Base-by-base conservation (phyloP, 1,139 yeast genomes). In the Yamadazyma mexicana region DNA sequence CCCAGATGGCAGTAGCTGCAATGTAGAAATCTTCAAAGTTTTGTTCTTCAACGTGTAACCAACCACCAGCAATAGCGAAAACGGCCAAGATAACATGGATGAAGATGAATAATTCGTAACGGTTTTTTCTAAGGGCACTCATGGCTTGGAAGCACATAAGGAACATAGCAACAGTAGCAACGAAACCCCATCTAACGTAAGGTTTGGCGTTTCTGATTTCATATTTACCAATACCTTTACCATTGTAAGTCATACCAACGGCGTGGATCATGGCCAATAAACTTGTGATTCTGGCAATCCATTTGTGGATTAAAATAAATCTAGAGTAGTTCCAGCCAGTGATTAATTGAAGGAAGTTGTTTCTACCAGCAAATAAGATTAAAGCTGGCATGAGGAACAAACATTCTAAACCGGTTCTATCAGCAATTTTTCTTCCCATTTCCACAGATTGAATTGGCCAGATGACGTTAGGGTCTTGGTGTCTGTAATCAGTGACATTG, bases 321-420 rank as follows among this genome's bases (percentile, higher is more conserved):
- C 86, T 72, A 2, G 81, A 65, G 49, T 74, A 75, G 17, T 77
- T 68, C 83, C 88, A 81, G 32, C 88, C 86, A 3, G 88, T 80
- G 31, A 80, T 36, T 69, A 75, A 72, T 47, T 79, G 77, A 51
- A 85, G 59, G 38, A 84, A 61, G 55, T 84, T 85, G 57, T 85
- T 85, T 63, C 87, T 68, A 14, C 86, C 85, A 9, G 82, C 79
- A 55, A 82, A 79, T 33, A 81, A 58, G 16, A 79, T 62, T 33
- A 77, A 53, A 6, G 75, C 42, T 5, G 88, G 87, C 40, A 77
- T 58, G 42, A 75, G 64, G 40, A 70, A 69, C 36, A 72, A 54
- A 4, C 75, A 65, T 42, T 79, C 52, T 15, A 75, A 57, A 18
- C 84, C 87, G 2, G 83, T 58, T 58, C 94, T 69, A 52, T 79